Evolutionary conservation across 202 grass and related monocot species (phyloP).

Genomic region (Cymbopogon flexuosus): DNA sequence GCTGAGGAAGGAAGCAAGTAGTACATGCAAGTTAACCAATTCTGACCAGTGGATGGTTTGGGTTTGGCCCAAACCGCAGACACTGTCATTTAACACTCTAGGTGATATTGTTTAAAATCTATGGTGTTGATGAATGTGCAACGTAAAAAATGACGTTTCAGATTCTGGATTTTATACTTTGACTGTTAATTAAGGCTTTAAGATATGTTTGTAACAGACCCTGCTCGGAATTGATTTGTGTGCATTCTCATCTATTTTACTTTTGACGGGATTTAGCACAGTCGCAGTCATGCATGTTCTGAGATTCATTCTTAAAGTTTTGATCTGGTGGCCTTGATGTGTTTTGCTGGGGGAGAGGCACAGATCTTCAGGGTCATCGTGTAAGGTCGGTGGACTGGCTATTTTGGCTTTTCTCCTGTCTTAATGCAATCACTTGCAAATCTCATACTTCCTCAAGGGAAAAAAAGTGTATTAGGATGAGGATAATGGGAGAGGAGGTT

Average conservation of each 20-base stretch:
- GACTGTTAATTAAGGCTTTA: not conserved
- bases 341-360: not conserved
- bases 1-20: not conserved
- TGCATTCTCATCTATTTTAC: not conserved
- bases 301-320: not conserved
- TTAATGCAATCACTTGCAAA: not conserved
- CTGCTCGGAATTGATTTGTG: not conserved
- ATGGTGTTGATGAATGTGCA: conserved; percentile 1
- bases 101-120: not conserved
- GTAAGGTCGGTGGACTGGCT: not conserved
- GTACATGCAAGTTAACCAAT: not conserved
- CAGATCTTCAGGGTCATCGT: not conserved
- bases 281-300: not conserved
- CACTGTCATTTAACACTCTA: not conserved
- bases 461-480: not conserved
- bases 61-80: not conserved
- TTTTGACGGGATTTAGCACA: conserved; percentile 7
- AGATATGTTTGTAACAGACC: not conserved
- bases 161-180: not conserved
- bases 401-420: not conserved
- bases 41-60: not conserved
- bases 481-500: not conserved
- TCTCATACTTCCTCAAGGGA: not conserved
- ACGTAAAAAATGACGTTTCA: not conserved
- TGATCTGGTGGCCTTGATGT: not conserved